Evolutionary conservation across 2,329 filamentous ascomycete genomes (phyloP), one percentile per base, ranked within the genome.

Genomic region (Hypoxylon rubiginosum): DNA sequence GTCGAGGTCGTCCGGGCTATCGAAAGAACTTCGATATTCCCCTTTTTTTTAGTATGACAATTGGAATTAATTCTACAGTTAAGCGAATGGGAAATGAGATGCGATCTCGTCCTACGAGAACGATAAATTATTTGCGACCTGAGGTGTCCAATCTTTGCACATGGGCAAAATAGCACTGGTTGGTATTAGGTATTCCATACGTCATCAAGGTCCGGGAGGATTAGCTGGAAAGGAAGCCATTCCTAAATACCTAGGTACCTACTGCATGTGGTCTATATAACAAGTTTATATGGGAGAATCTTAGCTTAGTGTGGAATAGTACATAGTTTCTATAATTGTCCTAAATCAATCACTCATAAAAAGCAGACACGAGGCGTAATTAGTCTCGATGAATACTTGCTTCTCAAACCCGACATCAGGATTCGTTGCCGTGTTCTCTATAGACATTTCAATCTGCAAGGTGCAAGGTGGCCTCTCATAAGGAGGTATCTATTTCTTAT

Each of bases 181-280:
- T 17, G 49, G n/a, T n/a, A n/a, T n/a, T n/a, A n/a, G n/a, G n/a
- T n/a, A 58, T 26, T 21, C 43, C 34, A 46, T 56, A 64, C 57
- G 64, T 67, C 60, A 67, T 61, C 32, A 26, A 60, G 24, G 19
- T 49, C 28, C 46, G 45, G 50, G n/a, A 62, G 54, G 51, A 60
- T 51, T 34, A 52, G 45, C 51, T 52, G 15, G 13, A 50, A 57
- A 28, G 43, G 48, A 58, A 55, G 48, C 56, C n/a, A 67, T 60
- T 67, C 53, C 55, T 49, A 30, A 34, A n/a, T n/a, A n/a, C n/a
- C n/a, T n/a, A n/a, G n/a, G n/a, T n/a, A n/a, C n/a, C n/a, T 43
- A 7, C 11, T n/a, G n/a, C 13, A 19, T 43, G 11, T 15, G 19
- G 4, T 34, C 32, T 30, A 39, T 49, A 28, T 34, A 50, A 43